A percentile compares a stretch with the other conserved stretches of the same genome.
Evolutionary conservation across 768 basidiomycete species (phyloP).

Genomic region (Boletus eberwhitei): DNA sequence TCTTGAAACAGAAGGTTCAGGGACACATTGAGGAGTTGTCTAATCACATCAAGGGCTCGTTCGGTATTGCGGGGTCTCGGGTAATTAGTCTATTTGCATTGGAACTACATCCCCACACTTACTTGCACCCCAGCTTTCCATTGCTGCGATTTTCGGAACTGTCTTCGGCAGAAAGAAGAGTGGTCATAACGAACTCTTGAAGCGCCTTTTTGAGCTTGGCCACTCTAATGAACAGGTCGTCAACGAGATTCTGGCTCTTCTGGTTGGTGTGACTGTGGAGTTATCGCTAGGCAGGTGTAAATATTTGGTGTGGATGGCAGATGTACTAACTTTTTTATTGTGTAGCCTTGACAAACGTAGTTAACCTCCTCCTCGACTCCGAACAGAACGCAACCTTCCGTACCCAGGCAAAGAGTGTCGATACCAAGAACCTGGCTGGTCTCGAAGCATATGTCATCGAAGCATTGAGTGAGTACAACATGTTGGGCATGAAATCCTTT

Average conservation of each 20-base stretch:
- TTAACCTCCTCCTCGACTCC: conserved; percentile 64
- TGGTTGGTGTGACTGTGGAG: conserved; percentile 67
- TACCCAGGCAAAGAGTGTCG: conserved; percentile 29
- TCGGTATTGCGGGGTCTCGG: conserved; percentile 42
- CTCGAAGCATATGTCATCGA: conserved; percentile 63
- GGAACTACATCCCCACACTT: not conserved
- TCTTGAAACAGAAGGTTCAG: conserved; percentile 49
- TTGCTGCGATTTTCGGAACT: conserved; percentile 43
- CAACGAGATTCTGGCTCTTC: conserved; percentile 67
- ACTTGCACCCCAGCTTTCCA: conserved; percentile 24
- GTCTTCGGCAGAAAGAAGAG: conserved; percentile 47
- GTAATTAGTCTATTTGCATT: conserved; percentile 29
- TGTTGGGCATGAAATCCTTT: not conserved
- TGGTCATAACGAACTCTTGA: conserved; percentile 48
- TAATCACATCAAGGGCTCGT: conserved; percentile 50
- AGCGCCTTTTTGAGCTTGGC: conserved; percentile 54
- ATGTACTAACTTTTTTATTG: not conserved
- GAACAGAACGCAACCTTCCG: conserved; percentile 38
- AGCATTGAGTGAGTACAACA: conserved; percentile 56
- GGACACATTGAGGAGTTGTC: conserved; percentile 52
- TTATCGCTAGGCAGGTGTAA: conserved; percentile 55
- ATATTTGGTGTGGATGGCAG: not conserved
- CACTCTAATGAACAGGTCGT: conserved; percentile 58
- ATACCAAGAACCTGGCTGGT: conserved; percentile 34
- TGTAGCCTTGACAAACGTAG: conserved; percentile 59